Evolutionary conservation across 2,329 filamentous ascomycete species (phyloP), one percentile per base, ranked within the genome.

Genomic region (Pseudopithomyces chartarum): DNA sequence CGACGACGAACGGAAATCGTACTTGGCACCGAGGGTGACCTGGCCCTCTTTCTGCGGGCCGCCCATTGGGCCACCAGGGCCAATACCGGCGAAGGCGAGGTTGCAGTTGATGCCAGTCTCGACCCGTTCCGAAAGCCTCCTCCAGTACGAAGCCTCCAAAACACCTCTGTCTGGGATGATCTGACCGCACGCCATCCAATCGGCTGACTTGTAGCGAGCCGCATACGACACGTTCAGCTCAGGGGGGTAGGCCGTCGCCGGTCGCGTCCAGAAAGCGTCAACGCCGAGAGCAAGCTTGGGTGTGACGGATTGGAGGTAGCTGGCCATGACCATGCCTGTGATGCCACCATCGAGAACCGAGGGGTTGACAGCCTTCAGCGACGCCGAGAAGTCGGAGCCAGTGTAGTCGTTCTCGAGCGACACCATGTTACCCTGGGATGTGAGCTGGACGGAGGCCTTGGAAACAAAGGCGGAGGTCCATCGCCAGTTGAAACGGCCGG

Each of bases 351-450:
- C 93, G 52, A 99, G 85, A 65, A 89, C 82, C 6, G 92, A 97
- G n/a, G 95, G 95, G 82, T 98, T 98, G 74, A 98, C 86, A 72
- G 92, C 88, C 83, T 98, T 99, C 68, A 99, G 73, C 40, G 91
- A 94, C 22, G 92, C 92, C 43, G 90, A 94, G 80, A 99, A 99
- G 79, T 99, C 95, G 70, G 86, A 82, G 73, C 95, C 95, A 20
- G 87, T 90, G 81, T 97, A 98, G 80, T 99, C 95, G 76, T 96
- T 92, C 78, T 99, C 95, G 75, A 97, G 85, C 73, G 96, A 92
- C 59, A 95, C 84, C 86, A 98, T 93, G 70, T 93, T 90, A 80
- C 94, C 92, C 84, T 86, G 89, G 50, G 90, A 87, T 65, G 91
- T 87, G 69, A 97, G 88, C 79, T 96, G 92, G 64, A 95, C 86